Conservation (phyloP, 768 basidiomycete genomes). For the Rhizopogon vinicolor region DNA sequence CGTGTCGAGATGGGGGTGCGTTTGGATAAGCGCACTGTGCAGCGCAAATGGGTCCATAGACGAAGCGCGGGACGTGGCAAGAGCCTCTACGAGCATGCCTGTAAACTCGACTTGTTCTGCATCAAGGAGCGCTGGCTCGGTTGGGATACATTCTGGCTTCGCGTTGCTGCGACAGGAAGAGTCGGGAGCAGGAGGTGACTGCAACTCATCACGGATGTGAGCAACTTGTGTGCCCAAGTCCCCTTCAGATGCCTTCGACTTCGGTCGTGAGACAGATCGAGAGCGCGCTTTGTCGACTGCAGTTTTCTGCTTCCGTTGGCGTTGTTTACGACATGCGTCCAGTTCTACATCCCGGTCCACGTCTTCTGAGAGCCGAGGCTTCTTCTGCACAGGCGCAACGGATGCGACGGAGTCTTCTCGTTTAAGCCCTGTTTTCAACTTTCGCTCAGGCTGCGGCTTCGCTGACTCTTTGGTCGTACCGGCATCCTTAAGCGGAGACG, state of each 20-base stretch:
- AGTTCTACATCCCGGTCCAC: neutral
- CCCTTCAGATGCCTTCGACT: neutral
- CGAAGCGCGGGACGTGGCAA: constrained; percentile 70
- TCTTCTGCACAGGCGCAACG: constrained; percentile 18
- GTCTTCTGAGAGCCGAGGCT: constrained; percentile 7
- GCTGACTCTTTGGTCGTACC: neutral
- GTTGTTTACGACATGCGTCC: neutral
- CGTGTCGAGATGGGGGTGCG: constrained; percentile 46
- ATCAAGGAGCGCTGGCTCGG: neutral
- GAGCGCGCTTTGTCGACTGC: constrained; percentile 2
- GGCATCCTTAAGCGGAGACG: neutral
- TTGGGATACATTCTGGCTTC: neutral
- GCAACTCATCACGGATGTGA: constrained; percentile 4
- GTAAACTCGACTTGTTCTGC: constrained; percentile 40
- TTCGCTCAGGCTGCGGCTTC: neutral
- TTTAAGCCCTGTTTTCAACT: neutral
- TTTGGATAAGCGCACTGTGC: constrained; percentile 45
- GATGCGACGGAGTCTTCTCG: neutral
- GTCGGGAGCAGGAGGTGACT: neutral
- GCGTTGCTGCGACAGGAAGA: neutral
- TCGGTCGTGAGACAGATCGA: constrained; percentile 7
- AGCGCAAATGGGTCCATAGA: constrained; percentile 54
- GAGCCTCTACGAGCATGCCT: constrained; percentile 66
- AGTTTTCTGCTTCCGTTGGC: neutral
- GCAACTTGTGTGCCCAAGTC: constrained; percentile 1